A percentile compares a stretch with the other conserved stretches of the same genome.
Evolutionary conservation across 139 green algal species (phyloP).

Genomic region (Monoraphidium neglectum): DNA sequence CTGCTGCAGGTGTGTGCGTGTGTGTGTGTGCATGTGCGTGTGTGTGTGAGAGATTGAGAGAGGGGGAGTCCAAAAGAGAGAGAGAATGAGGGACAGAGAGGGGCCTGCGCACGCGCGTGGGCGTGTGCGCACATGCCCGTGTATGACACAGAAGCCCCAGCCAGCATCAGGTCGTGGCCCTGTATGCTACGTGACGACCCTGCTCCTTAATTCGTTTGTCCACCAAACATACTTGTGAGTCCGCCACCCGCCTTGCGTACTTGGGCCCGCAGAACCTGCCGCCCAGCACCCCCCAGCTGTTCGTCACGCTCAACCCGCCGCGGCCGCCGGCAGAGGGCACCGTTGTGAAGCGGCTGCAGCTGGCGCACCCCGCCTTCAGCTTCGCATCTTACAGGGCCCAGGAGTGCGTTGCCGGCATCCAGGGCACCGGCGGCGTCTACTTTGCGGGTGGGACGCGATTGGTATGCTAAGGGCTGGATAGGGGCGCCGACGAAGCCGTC

Average conservation of each 20-base stretch:
- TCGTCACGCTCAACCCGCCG: conserved; percentile 95
- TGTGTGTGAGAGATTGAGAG: no score
- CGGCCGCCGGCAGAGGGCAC: conserved; percentile 51
- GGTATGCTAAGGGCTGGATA: no score
- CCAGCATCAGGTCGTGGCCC: no score
- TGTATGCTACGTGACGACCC: background rate
- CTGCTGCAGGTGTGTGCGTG: conserved; percentile 56
- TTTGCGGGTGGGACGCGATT: conserved; percentile 39
- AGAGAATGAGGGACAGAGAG: no score
- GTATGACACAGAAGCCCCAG: no score
- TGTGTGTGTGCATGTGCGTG: no score
- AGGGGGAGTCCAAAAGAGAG: no score
- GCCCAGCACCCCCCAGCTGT: conserved; percentile 65
- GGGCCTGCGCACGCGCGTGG: no score
- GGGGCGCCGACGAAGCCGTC: no score
- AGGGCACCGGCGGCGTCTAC: conserved; percentile 52
- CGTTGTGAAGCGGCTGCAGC: conserved; percentile 51
- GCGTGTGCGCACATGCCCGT: no score
- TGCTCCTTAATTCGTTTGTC: background rate
- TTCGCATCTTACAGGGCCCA: conserved; percentile 61
- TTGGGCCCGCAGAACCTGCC: conserved; percentile 70
- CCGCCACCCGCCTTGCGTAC: no score
- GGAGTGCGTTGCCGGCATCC: conserved; percentile 43
- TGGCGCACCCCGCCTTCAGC: conserved; percentile 79
- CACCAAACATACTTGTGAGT: no score